phyloP scores from a whole-genome alignment of 228 moss, liverwort and hornwort genomes.

The Sphagnum fallax region DNA sequence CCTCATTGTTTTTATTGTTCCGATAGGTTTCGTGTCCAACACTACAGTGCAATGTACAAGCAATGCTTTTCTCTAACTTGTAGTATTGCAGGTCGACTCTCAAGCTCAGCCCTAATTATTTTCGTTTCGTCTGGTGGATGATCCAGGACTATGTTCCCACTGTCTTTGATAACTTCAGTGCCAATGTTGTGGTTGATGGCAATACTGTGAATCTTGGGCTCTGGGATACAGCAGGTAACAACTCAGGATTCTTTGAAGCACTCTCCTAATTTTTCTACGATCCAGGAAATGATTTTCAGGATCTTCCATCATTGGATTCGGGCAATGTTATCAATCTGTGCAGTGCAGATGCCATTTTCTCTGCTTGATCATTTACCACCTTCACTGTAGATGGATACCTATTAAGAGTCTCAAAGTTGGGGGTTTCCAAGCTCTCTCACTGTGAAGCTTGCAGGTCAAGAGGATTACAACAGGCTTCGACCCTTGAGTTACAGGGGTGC shows the following conservation, averaged over 20 bases:
- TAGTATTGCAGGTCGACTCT: too few species aligned
- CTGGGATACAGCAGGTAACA: slow-evolving; percentile 98
- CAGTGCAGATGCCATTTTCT: background rate
- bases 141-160: slow-evolving; percentile 97
- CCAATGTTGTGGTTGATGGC: slow-evolving; percentile 98
- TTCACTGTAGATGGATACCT: background rate
- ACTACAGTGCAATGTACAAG: too few species aligned
- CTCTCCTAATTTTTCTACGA: too few species aligned
- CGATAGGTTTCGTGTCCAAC: too few species aligned
- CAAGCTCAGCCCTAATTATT: too few species aligned
- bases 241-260: too few species aligned
- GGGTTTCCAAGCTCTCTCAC: background rate
- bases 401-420: background rate
- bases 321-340: too few species aligned
- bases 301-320: too few species aligned
- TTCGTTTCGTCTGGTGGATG: background rate
- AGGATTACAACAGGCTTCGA: slow-evolving; percentile 53
- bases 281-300: too few species aligned
- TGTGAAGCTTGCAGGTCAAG: slow-evolving; percentile 30
- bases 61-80: too few species aligned
- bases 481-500: slow-evolving; percentile 55
- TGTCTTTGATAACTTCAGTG: slow-evolving; percentile 99
- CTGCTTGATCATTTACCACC: background rate
- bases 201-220: slow-evolving; percentile 98
- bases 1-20: too few species aligned